Conservation (phyloP, 306 rosid genomes). For the Senna tora region DNA sequence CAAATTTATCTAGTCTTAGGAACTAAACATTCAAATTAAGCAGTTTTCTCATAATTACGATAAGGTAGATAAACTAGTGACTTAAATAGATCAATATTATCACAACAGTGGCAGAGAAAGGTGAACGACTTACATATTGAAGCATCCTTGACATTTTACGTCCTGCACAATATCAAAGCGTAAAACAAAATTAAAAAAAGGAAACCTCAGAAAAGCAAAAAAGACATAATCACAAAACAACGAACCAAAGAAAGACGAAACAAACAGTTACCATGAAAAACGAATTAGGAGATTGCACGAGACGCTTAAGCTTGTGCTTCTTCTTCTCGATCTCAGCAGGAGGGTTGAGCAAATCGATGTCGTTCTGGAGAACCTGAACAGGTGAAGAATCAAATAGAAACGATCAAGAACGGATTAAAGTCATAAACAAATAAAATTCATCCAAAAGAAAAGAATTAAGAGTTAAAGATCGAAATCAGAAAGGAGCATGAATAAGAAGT, state of each 20-base stretch:
- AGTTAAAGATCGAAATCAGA: neutral
- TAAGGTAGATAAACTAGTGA: neutral
- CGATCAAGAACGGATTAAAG: neutral
- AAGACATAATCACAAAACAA: neutral
- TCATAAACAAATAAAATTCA: neutral
- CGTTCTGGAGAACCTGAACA: conserved; percentile 61
- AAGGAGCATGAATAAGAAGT: neutral
- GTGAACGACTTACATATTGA: conserved; percentile 52
- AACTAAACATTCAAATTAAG: neutral
- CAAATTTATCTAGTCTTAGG: neutral
- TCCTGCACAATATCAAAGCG: conserved; percentile 33
- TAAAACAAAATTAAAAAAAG: neutral
- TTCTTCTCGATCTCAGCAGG: conserved; percentile 63
- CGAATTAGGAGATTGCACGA: conserved; percentile 63
- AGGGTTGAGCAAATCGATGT: conserved; percentile 64
- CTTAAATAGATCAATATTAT: too few species aligned
- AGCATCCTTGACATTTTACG: conserved; percentile 63
- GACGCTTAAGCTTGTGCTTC: conserved; percentile 74
- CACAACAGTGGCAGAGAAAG: too few species aligned
- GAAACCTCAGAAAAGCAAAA: neutral
- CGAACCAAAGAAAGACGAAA: too few species aligned
- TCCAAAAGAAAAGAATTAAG: neutral
- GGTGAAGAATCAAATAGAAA: neutral
- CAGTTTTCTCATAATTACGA: neutral
- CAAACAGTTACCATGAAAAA: conserved; percentile 54